Base-by-base conservation (phyloP, 805 yeast species). In the Candida sonorensis region DNA sequence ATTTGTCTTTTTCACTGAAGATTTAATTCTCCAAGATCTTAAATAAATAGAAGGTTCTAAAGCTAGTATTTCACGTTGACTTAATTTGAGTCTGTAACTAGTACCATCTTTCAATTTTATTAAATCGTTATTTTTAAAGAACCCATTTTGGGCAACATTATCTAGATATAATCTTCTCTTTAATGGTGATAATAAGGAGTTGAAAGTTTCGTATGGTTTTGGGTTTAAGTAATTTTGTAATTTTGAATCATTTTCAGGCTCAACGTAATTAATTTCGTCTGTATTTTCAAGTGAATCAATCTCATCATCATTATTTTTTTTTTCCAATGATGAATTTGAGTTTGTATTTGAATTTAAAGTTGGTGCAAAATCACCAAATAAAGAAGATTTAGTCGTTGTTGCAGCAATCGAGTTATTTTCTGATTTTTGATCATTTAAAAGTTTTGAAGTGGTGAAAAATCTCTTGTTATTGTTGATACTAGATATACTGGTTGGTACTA, bases 1-100 rank as follows among this genome's bases (percentile, higher is more conserved):
- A 9, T 85, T 85, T 27, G 92, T 85, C 61, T 90, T 90, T 61
- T 90, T 90, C 66, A 81, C 73, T 5, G 94, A 79, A n/a, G 88
- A 73, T 56, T 85, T 85, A 46, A 88, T 69, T 58, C 97, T 72
- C 65, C 69, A 79, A 9, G 94, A 81, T 54, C 81, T 72, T 36
- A 83, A 59, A 59, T 77, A 86, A n/a, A 90, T 72, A 10, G 92
- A 77, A 16, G 97, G 97, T 57, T 87, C 96, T 38, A 90, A 66
- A 3, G 78, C 72, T 34, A 80, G 81, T 34, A 85, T 75, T 55
- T 87, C 95, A 34, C 71, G 68, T 24, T 62, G 61, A 4, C 75
- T 62, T 32, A 90, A 66, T 21, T 66, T 60, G 40, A 90, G 61
- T 42, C 66, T 69, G 35, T 46, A 52, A 23, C 51, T 41, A 33